phyloP scores from a whole-genome alignment of 441 rosid genomes.

The Pelargonium myrrhifolium region DNA sequence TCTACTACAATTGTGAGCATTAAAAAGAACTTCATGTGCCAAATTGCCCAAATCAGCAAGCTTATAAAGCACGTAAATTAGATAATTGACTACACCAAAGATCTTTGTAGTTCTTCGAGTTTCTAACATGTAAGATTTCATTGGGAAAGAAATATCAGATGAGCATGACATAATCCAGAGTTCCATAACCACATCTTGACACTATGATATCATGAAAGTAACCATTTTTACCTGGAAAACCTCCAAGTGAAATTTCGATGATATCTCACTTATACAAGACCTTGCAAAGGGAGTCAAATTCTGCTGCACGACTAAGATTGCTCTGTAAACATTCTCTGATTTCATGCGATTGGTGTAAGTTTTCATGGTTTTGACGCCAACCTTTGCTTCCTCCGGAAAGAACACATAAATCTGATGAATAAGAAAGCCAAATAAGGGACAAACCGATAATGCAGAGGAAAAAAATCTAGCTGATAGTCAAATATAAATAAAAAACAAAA shows the following conservation, averaged over 20 bases:
- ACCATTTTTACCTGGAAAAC: conserved; percentile 64
- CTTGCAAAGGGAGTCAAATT: conserved; percentile 91
- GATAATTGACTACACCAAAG: not conserved
- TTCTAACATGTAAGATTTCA: too few species aligned
- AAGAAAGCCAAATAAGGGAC: not conserved
- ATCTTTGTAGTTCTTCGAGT: too few species aligned
- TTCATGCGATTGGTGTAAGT: conserved; percentile 82
- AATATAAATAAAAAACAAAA: not conserved
- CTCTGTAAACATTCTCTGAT: conserved; percentile 68
- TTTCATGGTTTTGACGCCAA: conserved; percentile 97
- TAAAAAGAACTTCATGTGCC: not conserved
- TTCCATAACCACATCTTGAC: not conserved
- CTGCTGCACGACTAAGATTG: conserved; percentile 73
- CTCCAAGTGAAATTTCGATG: conserved; percentile 72
- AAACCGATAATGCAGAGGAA: too few species aligned
- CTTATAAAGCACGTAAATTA: not conserved
- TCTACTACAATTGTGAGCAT: not conserved
- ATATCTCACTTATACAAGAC: conserved; percentile 60
- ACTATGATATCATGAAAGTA: not conserved
- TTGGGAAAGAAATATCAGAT: too few species aligned
- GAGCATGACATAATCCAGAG: not conserved
- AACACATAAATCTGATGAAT: conserved; percentile 64
- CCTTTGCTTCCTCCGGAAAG: conserved; percentile 84
- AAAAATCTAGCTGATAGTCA: not conserved
- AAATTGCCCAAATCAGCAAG: not conserved